Evolutionary conservation across 306 rosid species (phyloP), one percentile per base, ranked within the genome.

Genomic region (Hippophae gyantsensis): DNA sequence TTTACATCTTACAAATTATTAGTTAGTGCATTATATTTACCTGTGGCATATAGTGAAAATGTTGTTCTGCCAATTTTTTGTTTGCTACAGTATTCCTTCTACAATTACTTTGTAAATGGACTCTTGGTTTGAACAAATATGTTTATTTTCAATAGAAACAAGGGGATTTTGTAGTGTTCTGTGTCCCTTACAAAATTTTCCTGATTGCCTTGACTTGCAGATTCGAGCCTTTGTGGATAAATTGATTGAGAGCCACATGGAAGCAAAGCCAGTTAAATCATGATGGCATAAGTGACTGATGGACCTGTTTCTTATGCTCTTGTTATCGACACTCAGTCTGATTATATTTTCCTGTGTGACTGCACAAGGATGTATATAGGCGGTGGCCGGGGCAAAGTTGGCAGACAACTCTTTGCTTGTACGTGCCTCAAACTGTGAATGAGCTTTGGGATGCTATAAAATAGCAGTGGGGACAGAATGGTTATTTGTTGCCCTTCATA

Each of bases 221-320:
- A 83, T 82, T 51, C 99, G 93, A 63, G 76, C 99, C 50, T 92
- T 88, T 78, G 96, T 92, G 73, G 99, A 93, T 72, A 76, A 68
- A 70, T 78, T 93, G 80, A 85, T 88, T 57, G 96, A 85, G 78
- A 92, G 84, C 78, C 89, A 92, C 78, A 83, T 82, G 95, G 72
- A 75, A 43, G 55, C 32, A 26, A 83, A 81, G 70, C 69, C 86
- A 6, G 69, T 48, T 56, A 87, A 82, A 74, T 76, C 84, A 18
- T 82, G 76, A 82, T 64, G 71, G 50, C 71, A 55, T 23, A 18
- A 27, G 10, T 67, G 72, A 62, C 55, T 67, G 70, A 64, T 59
- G 61, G 42, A 58, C 66, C 52, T 63, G 51, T 54, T 54, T 38
- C 52, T 63, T 52, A 13, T 69, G 51, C 61, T 53, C 62, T 62